phyloP scores from a whole-genome alignment of 2,329 filamentous ascomycete genomes.

The Nemania abortiva region DNA sequence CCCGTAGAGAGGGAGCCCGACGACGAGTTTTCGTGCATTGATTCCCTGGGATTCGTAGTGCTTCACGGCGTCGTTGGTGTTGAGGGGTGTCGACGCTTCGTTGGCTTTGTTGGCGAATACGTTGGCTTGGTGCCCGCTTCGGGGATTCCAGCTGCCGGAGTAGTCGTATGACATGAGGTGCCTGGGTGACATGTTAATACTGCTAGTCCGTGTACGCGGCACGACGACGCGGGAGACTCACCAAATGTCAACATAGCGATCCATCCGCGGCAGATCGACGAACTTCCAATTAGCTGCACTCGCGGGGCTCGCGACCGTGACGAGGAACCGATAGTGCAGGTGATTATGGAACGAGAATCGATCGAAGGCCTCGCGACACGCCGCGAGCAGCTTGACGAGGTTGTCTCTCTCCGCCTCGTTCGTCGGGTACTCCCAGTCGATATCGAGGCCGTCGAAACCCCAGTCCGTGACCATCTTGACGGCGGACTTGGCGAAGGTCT shows the following conservation, averaged over 20 bases:
- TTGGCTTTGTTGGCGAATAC: slow-evolving; percentile 67
- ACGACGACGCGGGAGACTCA: slow-evolving; percentile 25
- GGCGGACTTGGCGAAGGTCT: slow-evolving; percentile 75
- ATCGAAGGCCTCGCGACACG: slow-evolving; percentile 55
- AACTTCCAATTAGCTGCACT: slow-evolving; percentile 62
- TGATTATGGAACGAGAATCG: slow-evolving; percentile 46
- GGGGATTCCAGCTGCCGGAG: slow-evolving; percentile 74
- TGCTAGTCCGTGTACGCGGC: background rate
- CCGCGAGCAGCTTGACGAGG: slow-evolving; percentile 58
- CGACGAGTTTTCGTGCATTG: slow-evolving; percentile 72
- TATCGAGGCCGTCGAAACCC: slow-evolving; percentile 68
- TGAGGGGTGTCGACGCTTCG: slow-evolving; percentile 73
- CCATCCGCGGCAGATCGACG: slow-evolving; percentile 67
- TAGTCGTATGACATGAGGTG: slow-evolving; percentile 78
- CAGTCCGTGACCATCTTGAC: slow-evolving; percentile 77
- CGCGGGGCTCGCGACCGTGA: slow-evolving; percentile 65
- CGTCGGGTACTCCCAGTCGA: slow-evolving; percentile 68
- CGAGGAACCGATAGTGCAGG: slow-evolving; percentile 60
- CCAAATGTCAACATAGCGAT: slow-evolving; percentile 69
- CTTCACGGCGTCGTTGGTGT: slow-evolving; percentile 72
- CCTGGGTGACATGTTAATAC: slow-evolving; percentile 38
- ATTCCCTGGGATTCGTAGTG: slow-evolving; percentile 73
- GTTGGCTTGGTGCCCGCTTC: slow-evolving; percentile 77
- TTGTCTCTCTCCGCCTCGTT: slow-evolving; percentile 55
- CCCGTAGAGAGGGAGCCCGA: slow-evolving; percentile 84